Percentiles rank a stretch among this genome's conserved stretches.
phyloP scores from a whole-genome alignment of 2,329 filamentous ascomycete genomes.

The Fusarium tjaetaba region DNA sequence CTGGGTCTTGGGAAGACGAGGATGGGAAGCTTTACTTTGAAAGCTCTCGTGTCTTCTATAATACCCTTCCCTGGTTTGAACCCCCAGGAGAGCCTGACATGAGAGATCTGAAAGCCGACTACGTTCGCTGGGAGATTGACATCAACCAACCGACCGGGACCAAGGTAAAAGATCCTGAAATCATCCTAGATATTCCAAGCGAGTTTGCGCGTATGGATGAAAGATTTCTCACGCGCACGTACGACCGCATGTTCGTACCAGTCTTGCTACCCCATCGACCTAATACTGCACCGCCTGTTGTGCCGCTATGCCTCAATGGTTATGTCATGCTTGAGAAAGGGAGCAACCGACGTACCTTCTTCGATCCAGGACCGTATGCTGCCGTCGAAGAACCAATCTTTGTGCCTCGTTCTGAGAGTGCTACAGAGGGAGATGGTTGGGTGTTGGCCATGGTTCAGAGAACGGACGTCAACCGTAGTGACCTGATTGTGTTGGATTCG shows the following conservation, averaged over 20 bases:
- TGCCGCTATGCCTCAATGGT: neutral
- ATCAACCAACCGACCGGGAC: neutral
- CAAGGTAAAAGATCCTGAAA: neutral
- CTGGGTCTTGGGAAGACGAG: neutral
- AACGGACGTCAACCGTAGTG: neutral
- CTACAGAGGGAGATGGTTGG: neutral
- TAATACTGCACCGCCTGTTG: neutral
- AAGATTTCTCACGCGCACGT: neutral
- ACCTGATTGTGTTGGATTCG: neutral
- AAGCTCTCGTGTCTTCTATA: neutral
- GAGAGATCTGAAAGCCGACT: neutral
- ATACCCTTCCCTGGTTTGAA: neutral
- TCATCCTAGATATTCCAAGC: neutral
- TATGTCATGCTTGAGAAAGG: neutral
- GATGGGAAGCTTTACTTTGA: neutral
- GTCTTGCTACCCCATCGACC: neutral
- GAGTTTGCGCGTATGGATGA: neutral
- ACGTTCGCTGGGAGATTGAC: neutral
- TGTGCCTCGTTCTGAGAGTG: neutral
- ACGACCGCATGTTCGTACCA: neutral
- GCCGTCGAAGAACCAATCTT: neutral
- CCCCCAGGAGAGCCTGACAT: neutral
- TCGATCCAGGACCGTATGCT: neutral
- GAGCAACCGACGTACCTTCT: neutral
- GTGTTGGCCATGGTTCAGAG: neutral